Conservation (phyloP, 2,329 filamentous ascomycete species). For the Pseudogymnoascus sp. region DNA sequence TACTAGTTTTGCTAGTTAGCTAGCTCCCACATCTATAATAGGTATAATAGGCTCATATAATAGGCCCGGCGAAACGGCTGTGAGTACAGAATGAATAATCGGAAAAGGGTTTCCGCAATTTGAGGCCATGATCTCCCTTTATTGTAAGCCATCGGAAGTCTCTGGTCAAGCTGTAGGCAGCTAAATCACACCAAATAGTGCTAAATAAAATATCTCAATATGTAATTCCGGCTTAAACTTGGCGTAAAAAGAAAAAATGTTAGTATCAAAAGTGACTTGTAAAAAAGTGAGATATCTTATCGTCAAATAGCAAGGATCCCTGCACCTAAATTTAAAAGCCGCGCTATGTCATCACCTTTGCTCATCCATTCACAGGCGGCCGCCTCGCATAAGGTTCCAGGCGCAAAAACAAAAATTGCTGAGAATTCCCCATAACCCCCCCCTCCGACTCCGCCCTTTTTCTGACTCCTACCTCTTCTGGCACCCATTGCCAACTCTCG, state of each 20-base stretch:
- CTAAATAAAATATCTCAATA: background rate
- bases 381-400: slow-evolving; percentile 7
- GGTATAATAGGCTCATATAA: too few species aligned
- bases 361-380: slow-evolving; percentile 6
- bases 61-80: background rate
- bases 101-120: background rate
- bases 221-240: background rate
- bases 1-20: background rate
- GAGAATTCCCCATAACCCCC: slow-evolving; percentile 2
- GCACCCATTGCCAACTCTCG: slow-evolving; percentile 13
- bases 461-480: background rate
- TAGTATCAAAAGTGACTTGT: background rate
- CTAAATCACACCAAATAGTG: background rate
- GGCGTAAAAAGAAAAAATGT: background rate
- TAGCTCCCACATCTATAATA: slow-evolving; percentile 1
- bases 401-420: slow-evolving; percentile 7
- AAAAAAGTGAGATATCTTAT: slow-evolving; percentile 6
- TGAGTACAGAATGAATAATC: background rate
- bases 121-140: background rate
- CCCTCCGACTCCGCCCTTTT: background rate
- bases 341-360: slow-evolving; percentile 6
- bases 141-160: background rate
- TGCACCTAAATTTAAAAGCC: slow-evolving; percentile 4
- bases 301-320: background rate
- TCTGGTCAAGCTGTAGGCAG: background rate